These are phyloP conservation scores for Coleophoma cylindrospora DNA, from an alignment of 2,329 filamentous ascomycete species.

Conservation along the genomic window DNA sequence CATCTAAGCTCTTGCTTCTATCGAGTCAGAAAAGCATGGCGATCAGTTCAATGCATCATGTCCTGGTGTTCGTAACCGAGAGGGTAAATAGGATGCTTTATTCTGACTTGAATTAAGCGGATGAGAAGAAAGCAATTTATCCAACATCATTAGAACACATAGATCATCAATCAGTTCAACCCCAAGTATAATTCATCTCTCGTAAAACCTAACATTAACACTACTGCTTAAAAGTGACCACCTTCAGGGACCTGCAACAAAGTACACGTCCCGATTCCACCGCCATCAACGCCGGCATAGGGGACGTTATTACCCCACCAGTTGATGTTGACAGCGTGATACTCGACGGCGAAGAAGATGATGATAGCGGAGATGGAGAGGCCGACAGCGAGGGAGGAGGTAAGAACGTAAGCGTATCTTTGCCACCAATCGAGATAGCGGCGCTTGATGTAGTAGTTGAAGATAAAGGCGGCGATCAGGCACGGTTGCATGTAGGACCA, in stretches of 20 bases:
- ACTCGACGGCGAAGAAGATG: conserved; percentile 36
- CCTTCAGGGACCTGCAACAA: neutral
- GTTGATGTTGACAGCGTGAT: conserved; percentile 5
- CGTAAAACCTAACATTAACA: neutral
- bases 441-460: conserved; percentile 21
- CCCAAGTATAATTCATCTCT: no score
- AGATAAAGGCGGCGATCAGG: conserved; percentile 25
- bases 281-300: neutral
- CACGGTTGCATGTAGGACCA: conserved; percentile 31
- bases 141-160: no score
- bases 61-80: no score
- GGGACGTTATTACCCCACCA: conserved; percentile 3
- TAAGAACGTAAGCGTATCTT: conserved; percentile 21
- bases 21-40: no score
- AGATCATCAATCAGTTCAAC: no score
- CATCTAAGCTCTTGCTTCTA: no score
- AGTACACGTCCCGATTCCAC: neutral
- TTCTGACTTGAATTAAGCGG: no score
- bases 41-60: no score
- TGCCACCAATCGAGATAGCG: conserved; percentile 19
- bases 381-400: conserved; percentile 15
- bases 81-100: no score
- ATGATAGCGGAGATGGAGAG: conserved; percentile 21
- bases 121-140: no score
- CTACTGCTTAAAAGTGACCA: neutral